These are phyloP conservation scores for Taiozyma sp. DNA, from an alignment of 1,139 yeast species.

Conservation along the genomic window DNA sequence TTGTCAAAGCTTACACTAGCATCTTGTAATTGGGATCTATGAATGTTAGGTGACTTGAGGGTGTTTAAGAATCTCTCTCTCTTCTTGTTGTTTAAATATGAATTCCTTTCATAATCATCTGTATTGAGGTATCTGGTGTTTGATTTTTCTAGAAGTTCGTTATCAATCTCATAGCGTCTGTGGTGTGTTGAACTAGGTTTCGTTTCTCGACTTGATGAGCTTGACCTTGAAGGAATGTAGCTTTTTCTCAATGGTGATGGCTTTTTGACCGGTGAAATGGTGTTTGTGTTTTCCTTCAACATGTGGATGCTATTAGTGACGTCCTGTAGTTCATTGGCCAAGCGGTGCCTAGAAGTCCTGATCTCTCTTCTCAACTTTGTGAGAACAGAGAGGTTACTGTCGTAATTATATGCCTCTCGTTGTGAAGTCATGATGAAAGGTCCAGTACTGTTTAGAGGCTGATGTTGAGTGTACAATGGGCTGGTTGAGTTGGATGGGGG, in stretches of 20 bases:
- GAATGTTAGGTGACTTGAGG: slow-evolving; percentile 6
- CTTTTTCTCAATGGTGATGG: slow-evolving; percentile 10
- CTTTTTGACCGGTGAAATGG: slow-evolving; percentile 9
- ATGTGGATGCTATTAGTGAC: slow-evolving; percentile 3
- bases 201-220: not conserved
- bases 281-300: slow-evolving; percentile 1
- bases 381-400: slow-evolving; percentile 18
- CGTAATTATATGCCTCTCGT: slow-evolving; percentile 1
- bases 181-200: not conserved
- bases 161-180: slow-evolving; percentile 6
- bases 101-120: slow-evolving; percentile 7
- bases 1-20: not conserved
- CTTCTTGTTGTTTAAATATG: slow-evolving; percentile 11
- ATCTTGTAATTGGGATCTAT: not conserved
- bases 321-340: slow-evolving; percentile 3
- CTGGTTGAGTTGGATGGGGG: no score
- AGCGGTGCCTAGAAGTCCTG: slow-evolving; percentile 13
- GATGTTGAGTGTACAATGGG: not conserved
- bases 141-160: slow-evolving; percentile 11
- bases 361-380: slow-evolving; percentile 17
- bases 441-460: not conserved
- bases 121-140: slow-evolving; percentile 14
- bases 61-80: slow-evolving; percentile 14
- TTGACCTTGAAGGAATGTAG: slow-evolving; percentile 3
- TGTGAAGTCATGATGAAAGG: not conserved